phyloP scores from a whole-genome alignment of 192 early-diverging fungal genomes.

The Umbelopsis vinacea region DNA sequence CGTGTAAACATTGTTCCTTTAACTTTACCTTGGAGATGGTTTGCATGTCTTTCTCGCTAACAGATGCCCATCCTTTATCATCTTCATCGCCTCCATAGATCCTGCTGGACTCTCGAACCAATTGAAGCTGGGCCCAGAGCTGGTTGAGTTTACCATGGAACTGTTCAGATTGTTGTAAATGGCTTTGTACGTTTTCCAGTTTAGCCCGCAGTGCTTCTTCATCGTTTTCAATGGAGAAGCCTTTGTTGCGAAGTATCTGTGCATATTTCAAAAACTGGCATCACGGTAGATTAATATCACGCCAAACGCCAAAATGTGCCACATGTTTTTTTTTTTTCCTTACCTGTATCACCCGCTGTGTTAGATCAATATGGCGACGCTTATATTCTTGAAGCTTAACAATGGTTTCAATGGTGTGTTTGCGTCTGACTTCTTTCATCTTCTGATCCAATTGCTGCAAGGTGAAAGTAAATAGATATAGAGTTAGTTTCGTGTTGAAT shows the following conservation, averaged over 20 bases:
- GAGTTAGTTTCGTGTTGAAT: background rate
- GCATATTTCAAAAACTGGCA: slow-evolving; percentile 82
- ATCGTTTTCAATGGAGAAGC: slow-evolving; percentile 78
- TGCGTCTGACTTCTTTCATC: slow-evolving; percentile 37
- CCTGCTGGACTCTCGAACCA: slow-evolving; percentile 65
- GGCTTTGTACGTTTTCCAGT: slow-evolving; percentile 74
- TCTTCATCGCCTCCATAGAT: slow-evolving; percentile 32
- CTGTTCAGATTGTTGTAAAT: slow-evolving; percentile 77
- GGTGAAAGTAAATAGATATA: no score
- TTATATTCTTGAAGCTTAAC: slow-evolving; percentile 79
- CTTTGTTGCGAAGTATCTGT: slow-evolving; percentile 83
- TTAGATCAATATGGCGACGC: slow-evolving; percentile 76
- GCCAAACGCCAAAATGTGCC: background rate
- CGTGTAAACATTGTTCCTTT: background rate
- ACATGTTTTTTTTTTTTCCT: background rate
- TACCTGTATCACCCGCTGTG: slow-evolving; percentile 74
- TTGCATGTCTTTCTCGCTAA: slow-evolving; percentile 19
- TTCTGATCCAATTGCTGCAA: slow-evolving; percentile 27
- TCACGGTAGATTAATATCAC: background rate
- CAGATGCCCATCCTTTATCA: slow-evolving; percentile 22
- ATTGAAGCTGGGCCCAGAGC: slow-evolving; percentile 78
- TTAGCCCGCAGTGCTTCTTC: slow-evolving; percentile 81
- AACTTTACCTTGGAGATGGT: slow-evolving; percentile 34
- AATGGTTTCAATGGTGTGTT: slow-evolving; percentile 74
- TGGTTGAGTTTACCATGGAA: slow-evolving; percentile 83